Evolutionary conservation across 2,329 filamentous ascomycete genomes (phyloP).

Genomic region (Tolypocladium inflatum): DNA sequence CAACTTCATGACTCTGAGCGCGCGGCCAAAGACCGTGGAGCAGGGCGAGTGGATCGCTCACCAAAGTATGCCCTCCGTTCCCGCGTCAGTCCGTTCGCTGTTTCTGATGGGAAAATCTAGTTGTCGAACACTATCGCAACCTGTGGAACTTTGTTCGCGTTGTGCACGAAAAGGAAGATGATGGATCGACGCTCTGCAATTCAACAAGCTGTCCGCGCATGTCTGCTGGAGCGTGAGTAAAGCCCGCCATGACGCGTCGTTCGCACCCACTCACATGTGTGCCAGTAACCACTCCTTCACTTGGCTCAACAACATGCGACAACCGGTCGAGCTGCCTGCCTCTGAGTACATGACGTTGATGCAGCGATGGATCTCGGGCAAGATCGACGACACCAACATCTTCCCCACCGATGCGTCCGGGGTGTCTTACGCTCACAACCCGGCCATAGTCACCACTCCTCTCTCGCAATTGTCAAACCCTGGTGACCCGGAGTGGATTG

Average conservation of each 20-base stretch:
- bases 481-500: slow-evolving; percentile 67
- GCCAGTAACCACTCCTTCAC: slow-evolving; percentile 83
- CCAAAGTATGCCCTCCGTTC: slow-evolving; percentile 57
- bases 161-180: slow-evolving; percentile 76
- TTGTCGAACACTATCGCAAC: slow-evolving; percentile 86
- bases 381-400: slow-evolving; percentile 81
- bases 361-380: slow-evolving; percentile 94
- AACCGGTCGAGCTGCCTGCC: slow-evolving; percentile 86
- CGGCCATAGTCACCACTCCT: slow-evolving; percentile 47
- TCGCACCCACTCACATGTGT: neutral
- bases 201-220: slow-evolving; percentile 76
- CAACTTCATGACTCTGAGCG: slow-evolving; percentile 93
- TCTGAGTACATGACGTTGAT: slow-evolving; percentile 92
- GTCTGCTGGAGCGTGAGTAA: slow-evolving; percentile 85
- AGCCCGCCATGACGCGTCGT: neutral
- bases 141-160: slow-evolving; percentile 84
- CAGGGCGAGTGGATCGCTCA: slow-evolving; percentile 94
- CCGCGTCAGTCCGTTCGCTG: neutral
- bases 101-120: slow-evolving; percentile 33
- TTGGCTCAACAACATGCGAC: slow-evolving; percentile 81
- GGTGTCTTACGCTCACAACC: slow-evolving; percentile 56
- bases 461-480: slow-evolving; percentile 53
- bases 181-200: slow-evolving; percentile 74
- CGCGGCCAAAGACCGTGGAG: slow-evolving; percentile 86
- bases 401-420: slow-evolving; percentile 79